Percentiles rank a stretch among this genome's conserved stretches.
phyloP scores from a whole-genome alignment of 345 rosid genomes.

The Citrus cavaleriei region DNA sequence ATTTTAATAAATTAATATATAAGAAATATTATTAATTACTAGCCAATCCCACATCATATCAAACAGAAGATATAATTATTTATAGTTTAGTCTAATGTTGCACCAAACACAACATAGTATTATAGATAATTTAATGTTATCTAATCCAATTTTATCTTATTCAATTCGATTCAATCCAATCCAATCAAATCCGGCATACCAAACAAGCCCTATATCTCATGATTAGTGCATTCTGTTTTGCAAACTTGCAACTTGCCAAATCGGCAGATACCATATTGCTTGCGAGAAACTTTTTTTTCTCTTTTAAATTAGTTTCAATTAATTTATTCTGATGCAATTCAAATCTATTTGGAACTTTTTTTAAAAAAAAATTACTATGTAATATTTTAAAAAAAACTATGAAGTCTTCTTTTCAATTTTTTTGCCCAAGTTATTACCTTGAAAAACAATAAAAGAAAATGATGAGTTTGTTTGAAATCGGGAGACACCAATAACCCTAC shows the following conservation, averaged over 20 bases:
- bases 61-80: too few relatives aligned
- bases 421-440: background rate
- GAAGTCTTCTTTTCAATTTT: background rate
- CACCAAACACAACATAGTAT: fast-evolving
- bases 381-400: too few relatives aligned
- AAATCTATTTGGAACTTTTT: too few relatives aligned
- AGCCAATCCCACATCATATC: fast-evolving
- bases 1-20: too few relatives aligned
- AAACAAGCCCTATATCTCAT: background rate
- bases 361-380: too few relatives aligned
- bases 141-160: too few relatives aligned
- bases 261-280: background rate
- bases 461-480: background rate
- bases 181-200: fast-evolving
- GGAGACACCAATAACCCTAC: background rate
- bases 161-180: fast-evolving
- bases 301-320: too few relatives aligned
- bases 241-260: background rate
- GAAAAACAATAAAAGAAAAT: too few relatives aligned
- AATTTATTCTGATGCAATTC: too few relatives aligned
- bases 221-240: too few relatives aligned
- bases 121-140: too few relatives aligned
- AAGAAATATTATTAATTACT: too few relatives aligned
- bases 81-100: fast-evolving
- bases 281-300: background rate